Evolutionary conservation across 202 grass and related monocot genomes (phyloP).

Genomic region (Zoysia matrella): DNA sequence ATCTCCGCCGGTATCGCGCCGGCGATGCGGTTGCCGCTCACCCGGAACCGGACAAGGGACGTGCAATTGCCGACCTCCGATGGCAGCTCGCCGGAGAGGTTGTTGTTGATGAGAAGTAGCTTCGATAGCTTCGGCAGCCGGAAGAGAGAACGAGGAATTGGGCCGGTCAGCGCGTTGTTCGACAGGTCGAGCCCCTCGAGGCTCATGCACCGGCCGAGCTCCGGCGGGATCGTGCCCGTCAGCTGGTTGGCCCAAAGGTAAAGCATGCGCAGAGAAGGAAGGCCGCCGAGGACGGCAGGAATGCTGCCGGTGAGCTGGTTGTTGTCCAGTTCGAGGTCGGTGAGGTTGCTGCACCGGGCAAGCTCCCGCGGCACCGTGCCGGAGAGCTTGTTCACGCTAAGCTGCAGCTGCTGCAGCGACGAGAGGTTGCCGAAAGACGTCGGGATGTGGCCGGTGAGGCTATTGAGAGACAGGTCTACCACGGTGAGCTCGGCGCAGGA

Average conservation of each 20-base stretch:
- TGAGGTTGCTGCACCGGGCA: conserved; percentile 65
- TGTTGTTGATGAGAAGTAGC: conserved; percentile 76
- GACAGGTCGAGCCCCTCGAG: conserved; percentile 80
- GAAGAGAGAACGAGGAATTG: conserved; percentile 60
- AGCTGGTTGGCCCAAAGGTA: conserved; percentile 84
- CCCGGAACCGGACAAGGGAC: conserved; percentile 67
- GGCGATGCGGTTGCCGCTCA: conserved; percentile 65
- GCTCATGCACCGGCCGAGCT: conserved; percentile 64
- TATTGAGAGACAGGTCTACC: conserved; percentile 53
- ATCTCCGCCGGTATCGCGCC: conserved; percentile 68
- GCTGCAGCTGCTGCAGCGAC: conserved; percentile 74
- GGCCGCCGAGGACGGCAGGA: conserved; percentile 45
- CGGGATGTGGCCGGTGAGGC: conserved; percentile 57
- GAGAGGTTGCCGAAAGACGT: conserved; percentile 58
- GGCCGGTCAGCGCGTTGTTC: conserved; percentile 64
- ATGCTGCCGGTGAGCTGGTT: conserved; percentile 78
- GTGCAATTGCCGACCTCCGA: conserved; percentile 75
- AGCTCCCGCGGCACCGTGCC: conserved; percentile 66
- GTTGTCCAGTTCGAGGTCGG: conserved; percentile 86
- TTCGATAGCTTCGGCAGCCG: conserved; percentile 63
- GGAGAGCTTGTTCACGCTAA: conserved; percentile 83
- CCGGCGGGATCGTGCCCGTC: conserved; percentile 62
- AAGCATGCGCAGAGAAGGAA: conserved; percentile 64
- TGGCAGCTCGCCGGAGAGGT: conserved; percentile 64
- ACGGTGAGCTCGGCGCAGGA: conserved; percentile 56